Evolutionary conservation across 768 basidiomycete genomes (phyloP), one percentile per base, ranked within the genome.

Genomic region (Auricularia sp.): DNA sequence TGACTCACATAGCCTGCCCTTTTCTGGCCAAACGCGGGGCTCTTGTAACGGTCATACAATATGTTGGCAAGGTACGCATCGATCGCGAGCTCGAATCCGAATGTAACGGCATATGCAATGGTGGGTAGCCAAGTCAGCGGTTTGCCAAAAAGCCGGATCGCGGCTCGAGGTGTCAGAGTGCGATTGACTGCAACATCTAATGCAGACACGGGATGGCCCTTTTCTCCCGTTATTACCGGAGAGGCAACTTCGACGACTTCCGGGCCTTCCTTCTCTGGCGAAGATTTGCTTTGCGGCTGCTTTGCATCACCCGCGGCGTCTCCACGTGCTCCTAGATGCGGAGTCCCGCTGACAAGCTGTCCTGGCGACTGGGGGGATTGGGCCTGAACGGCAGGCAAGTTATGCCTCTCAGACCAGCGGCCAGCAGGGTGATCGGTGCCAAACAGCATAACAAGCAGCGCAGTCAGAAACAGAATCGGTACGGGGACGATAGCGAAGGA

Each of bases 401-500:
- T 75, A 68, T 82, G 78, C 6, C 84, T 75, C 34, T 82, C 73
- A 6, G 74, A 70, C 84, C 84, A 86, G 65, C 74, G 76, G 2
- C 84, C 84, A 8, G 78, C 77, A 0, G 84, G 84, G 59, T 83
- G 81, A 68, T 85, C 83, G 59, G 78, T 77, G 1, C 83, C 84
- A 64, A 81, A 80, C 14, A 80, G 62, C 21, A 85, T 65, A 21
- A 72, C 76, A 10, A 79, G 54, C 3, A 67, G 62, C 4, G 83
- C 83, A 8, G 78, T 75, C 24, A 74, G 54, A 62, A 85, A 71
- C 2, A 86, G 74, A 42, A 81, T 72, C 0, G 84, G 85, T 0
- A 82, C 81, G 2, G 84, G 84, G n/a, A 85, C 80, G 47, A 83
- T 75, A 2, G 75, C 83, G 68, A 85, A 86, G 1, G 83, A 73